Base-by-base conservation (phyloP, 768 basidiomycete species). In the Royoungia palumana region DNA sequence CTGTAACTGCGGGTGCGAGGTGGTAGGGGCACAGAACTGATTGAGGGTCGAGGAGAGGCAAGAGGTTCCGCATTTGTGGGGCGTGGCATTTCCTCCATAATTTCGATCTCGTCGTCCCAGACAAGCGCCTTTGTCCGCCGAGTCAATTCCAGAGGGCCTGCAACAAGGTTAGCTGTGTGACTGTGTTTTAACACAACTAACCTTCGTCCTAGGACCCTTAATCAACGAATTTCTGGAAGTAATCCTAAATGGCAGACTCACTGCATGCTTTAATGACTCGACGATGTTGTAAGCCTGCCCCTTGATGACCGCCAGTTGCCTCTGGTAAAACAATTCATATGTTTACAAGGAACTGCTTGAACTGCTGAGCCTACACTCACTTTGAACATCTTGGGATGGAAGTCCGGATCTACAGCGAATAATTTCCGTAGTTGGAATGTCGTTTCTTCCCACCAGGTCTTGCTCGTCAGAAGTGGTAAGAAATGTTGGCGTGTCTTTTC, bases 261-360 rank as follows among this genome's bases (percentile, higher is more conserved):
- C 89, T 17, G 72, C 63, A 63, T 93, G 90, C 58, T 78, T 84
- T 43, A 93, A 70, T 2, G 88, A 91, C 63, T 93, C 87, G 2
- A 94, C 77, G 32, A 94, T 86, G 58, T 94, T 93, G 80, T 85
- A 91, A 35, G 88, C 92, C 64, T 94, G 92, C 12, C 90, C 92
- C 70, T 94, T 94, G 50, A 95, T 85, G 5, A 95, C 90, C n/a
- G 90, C 85, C 47, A 94, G 69, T 76, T 95, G 93, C 51, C 86
- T 76, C 86, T 89, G 60, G 22, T 41, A 11, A 40, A 27, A 22
- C n/a, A 24, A 25, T 34, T 44, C 28, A 58, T 8, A 41, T 42
- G 22, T 38, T 16, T 41, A 47, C 44, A 32, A 50, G 30, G 21
- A 42, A 51, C 17, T 49, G 22, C 9, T 6, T 24, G 25, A 41